phyloP scores from a whole-genome alignment of 1,284 basidiomycete species.

The Phlebopus sp. region DNA sequence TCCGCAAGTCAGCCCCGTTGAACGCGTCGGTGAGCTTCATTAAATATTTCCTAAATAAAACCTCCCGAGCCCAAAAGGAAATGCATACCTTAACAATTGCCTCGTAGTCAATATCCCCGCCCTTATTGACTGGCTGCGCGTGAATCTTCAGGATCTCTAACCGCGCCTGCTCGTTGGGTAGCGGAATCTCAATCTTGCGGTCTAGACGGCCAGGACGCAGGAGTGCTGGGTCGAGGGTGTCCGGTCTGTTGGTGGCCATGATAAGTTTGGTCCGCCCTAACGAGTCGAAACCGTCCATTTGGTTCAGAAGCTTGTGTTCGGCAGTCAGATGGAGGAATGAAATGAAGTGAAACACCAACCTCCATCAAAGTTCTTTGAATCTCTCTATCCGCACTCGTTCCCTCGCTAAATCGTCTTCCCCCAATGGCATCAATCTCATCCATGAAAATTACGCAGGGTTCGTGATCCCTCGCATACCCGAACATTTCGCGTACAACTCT shows the following conservation, averaged over 20 bases:
- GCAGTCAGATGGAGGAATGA: background rate
- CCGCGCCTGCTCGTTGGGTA: constrained; percentile 95
- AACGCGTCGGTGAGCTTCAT: constrained; percentile 82
- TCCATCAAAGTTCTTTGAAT: constrained; percentile 99
- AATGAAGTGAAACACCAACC: constrained; percentile 42
- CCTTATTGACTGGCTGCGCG: constrained; percentile 91
- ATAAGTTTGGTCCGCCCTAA: constrained; percentile 96
- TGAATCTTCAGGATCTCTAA: constrained; percentile 99
- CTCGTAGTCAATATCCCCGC: constrained; percentile 93
- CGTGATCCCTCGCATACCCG: constrained; percentile 94
- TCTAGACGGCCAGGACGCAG: constrained; percentile 95
- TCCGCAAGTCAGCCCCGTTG: constrained; percentile 95
- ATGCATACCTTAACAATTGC: constrained; percentile 85
- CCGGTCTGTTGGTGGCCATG: constrained; percentile 97
- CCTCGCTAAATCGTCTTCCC: constrained; percentile 95
- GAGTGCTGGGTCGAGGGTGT: constrained; percentile 96
- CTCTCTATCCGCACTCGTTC: constrained; percentile 96
- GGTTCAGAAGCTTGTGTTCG: constrained; percentile 81
- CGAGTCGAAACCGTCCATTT: constrained; percentile 99
- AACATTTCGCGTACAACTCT: constrained; percentile 98
- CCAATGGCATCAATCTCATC: constrained; percentile 99
- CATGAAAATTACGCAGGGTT: constrained; percentile 99
- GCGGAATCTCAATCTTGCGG: constrained; percentile 96
- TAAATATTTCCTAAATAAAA: background rate
- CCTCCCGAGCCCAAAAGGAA: background rate